Base-by-base conservation (phyloP, 371 early-diverging fungal genomes). In the Homolaphlyctis polyrhiza region DNA sequence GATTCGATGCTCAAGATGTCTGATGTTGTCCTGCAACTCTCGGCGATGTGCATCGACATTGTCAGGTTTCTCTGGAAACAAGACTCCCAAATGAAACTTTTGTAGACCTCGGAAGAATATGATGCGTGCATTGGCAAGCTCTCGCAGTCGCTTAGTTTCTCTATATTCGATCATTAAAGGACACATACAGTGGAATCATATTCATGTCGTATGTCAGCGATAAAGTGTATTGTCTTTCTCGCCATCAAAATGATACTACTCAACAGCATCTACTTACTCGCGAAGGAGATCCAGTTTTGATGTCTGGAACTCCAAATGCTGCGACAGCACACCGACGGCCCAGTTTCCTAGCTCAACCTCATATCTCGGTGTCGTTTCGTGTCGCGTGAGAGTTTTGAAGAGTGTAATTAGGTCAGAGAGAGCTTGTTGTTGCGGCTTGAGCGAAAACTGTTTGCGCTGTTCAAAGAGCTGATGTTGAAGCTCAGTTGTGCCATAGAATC, bases 51-150 rank as follows among this genome's bases (percentile, higher is more conserved):
- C 8, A 8, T 60, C 36, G 14, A 70, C 11, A 28, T 63, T 45
- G 5, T 4, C 60, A 13, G 70, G 69, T 47, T 36, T 34, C 8
- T 66, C 65, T 14, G 67, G 61, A 1, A 66, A 35, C 14, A 30
- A 59, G 34, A 79, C 73, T 34, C 64, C 63, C 45, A 86, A 85
- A 0, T 87, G 86, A 23, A 88, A 71, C 0, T 61, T 59, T 65
- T 89, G 87, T 1, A 88, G 74, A 14, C 74, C 72, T 8, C 75
- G 69, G 59, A 77, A 88, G 64, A 86, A 88, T 18, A 74, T 78
- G 21, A 85, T 78, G 6, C 87, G 82, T 14, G 74, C 58, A 58
- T 72, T 72, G 30, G 64, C 69, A 0, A 84, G 62, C 25, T 64
- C 64, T 4, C 70, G 63, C 27, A 76, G 61, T 48, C 45, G 58